These are phyloP conservation scores for Cymbidium sinense DNA, from an alignment of 106 monocot species.

Conservation along the genomic window DNA sequence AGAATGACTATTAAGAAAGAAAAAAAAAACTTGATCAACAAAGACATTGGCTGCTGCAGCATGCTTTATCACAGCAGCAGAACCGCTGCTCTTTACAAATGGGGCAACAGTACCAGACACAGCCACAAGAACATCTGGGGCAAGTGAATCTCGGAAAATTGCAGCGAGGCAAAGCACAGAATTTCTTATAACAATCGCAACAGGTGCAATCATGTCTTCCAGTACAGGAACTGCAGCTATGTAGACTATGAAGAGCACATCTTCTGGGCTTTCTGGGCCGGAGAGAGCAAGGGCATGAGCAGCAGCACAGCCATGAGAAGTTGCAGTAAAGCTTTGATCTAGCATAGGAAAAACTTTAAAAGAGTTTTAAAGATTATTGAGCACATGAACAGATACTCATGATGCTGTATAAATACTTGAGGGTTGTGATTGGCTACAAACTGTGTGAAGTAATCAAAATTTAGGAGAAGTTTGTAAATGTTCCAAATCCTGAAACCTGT, in stretches of 20 bases:
- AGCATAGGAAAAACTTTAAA: background rate
- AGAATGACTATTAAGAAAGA: background rate
- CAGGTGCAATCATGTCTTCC: background rate
- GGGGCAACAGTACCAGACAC: conserved; percentile 8
- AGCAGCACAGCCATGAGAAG: conserved; percentile 9
- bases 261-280: background rate
- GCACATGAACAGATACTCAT: background rate
- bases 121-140: conserved; percentile 4
- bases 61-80: conserved; percentile 1
- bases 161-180: background rate
- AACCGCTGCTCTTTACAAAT: background rate
- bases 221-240: background rate
- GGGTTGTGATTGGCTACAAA: no score
- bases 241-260: background rate
- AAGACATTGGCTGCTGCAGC: conserved; percentile 9
- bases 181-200: background rate
- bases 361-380: background rate
- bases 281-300: conserved; percentile 1
- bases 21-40: background rate
- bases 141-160: background rate
- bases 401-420: no score
- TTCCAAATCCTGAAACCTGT: background rate
- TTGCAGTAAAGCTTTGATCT: background rate
- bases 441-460: no score
- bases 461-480: background rate